Percentiles rank a stretch among this genome's conserved stretches.
Conservation (phyloP, 2,329 filamentous ascomycete species). For the Zalaria sp. region DNA sequence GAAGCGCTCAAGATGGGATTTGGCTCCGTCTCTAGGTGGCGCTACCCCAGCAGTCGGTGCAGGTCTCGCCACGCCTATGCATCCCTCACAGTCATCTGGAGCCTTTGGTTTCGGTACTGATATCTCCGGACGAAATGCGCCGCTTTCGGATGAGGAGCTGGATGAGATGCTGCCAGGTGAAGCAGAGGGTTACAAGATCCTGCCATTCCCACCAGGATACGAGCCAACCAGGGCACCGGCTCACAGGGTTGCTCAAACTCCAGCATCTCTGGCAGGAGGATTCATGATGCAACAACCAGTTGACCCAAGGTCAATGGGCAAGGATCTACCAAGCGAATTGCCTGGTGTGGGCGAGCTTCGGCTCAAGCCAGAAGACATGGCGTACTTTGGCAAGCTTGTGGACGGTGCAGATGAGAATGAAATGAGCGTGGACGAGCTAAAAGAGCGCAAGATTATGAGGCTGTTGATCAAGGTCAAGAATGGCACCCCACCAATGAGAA, state of each 20-base stretch:
- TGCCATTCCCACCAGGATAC: slow-evolving; percentile 84
- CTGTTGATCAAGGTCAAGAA: slow-evolving; percentile 97
- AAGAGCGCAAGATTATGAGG: slow-evolving; percentile 97
- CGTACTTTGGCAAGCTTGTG: slow-evolving; percentile 94
- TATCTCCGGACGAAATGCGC: slow-evolving; percentile 61
- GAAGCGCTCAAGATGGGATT: slow-evolving; percentile 81
- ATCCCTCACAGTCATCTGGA: slow-evolving; percentile 43
- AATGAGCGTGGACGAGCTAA: slow-evolving; percentile 87
- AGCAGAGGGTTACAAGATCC: slow-evolving; percentile 80
- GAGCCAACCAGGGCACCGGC: slow-evolving; percentile 66
- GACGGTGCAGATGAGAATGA: slow-evolving; percentile 86
- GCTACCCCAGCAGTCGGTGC: slow-evolving; percentile 54
- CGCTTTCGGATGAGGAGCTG: slow-evolving; percentile 85
- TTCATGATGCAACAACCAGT: slow-evolving; percentile 98
- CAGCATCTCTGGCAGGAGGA: slow-evolving; percentile 49
- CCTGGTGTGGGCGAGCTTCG: slow-evolving; percentile 91
- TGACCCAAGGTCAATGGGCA: slow-evolving; percentile 66
- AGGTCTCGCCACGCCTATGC: slow-evolving; percentile 66
- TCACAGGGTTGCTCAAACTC: slow-evolving; percentile 60
- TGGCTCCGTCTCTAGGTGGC: slow-evolving; percentile 53
- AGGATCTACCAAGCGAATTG: slow-evolving; percentile 88
- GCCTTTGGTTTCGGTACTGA: slow-evolving; percentile 61
- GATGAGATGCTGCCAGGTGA: slow-evolving; percentile 64
- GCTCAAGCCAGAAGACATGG: slow-evolving; percentile 97
- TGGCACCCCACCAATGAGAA: slow-evolving; percentile 94